phyloP scores from a whole-genome alignment of 306 rosid species.

The Datisca glomerata region DNA sequence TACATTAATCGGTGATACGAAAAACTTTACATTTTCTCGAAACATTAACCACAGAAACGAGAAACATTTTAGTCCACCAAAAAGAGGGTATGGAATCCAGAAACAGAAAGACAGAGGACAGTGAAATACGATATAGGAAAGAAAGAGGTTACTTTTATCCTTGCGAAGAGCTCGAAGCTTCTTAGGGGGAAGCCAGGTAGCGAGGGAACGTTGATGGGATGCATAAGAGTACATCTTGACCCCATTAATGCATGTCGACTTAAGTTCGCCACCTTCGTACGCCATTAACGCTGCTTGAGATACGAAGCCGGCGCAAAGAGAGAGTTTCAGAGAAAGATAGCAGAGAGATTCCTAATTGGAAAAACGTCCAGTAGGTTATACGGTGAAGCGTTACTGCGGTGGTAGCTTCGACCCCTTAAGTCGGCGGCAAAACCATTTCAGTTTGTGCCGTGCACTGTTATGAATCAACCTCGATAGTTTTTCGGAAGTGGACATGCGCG shows the following conservation, averaged over 20 bases:
- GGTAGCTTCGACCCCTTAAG: too few relatives aligned
- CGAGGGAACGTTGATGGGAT: slow-evolving; percentile 68
- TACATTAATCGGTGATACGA: neutral
- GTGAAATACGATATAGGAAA: neutral
- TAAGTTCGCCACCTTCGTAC: slow-evolving; percentile 49
- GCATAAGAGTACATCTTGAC: slow-evolving; percentile 63
- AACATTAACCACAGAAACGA: neutral
- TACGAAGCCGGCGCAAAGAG: neutral
- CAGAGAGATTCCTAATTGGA: too few relatives aligned
- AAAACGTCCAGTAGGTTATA: too few relatives aligned
- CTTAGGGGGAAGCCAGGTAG: slow-evolving; percentile 63
- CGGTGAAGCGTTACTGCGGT: too few relatives aligned
- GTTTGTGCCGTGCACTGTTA: too few relatives aligned
- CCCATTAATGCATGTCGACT: slow-evolving; percentile 60
- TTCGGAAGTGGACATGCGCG: too few relatives aligned
- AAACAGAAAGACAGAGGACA: neutral
- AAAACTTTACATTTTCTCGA: neutral
- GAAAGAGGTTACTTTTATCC: slow-evolving; percentile 24
- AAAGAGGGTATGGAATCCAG: too few relatives aligned
- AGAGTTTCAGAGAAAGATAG: neutral
- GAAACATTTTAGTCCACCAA: too few relatives aligned
- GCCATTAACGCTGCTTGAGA: slow-evolving; percentile 30
- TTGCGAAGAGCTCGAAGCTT: slow-evolving; percentile 54
- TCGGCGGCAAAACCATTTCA: too few relatives aligned
- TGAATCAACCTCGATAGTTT: too few relatives aligned